These are phyloP conservation scores for Skeletonema costatum DNA, from an alignment of 108 stramenopile genomes.

Conservation along the genomic window DNA sequence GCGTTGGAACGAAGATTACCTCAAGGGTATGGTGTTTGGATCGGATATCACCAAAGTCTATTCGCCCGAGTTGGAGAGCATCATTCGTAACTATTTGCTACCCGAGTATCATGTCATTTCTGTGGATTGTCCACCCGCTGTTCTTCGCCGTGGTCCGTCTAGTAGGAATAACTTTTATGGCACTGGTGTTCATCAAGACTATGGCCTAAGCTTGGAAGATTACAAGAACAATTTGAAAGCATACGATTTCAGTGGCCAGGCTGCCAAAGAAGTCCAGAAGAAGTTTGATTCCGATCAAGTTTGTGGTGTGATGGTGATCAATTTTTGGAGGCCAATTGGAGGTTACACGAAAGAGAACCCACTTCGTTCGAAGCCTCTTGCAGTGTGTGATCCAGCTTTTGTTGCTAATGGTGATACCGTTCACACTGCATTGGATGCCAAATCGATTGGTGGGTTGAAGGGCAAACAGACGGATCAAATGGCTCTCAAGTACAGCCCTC, in stretches of 20 bases:
- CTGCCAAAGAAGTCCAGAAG: neutral
- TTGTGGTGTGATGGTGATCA: neutral
- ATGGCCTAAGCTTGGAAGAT: neutral
- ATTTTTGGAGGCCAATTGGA: neutral
- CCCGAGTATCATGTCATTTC: neutral
- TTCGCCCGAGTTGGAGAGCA: neutral
- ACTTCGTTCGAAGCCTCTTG: neutral
- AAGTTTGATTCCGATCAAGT: neutral
- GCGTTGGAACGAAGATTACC: neutral
- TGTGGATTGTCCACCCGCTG: neutral
- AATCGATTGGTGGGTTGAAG: neutral
- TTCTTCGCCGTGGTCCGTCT: neutral
- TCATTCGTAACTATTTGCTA: neutral
- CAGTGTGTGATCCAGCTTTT: slow-evolving; percentile 1
- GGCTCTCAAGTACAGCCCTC: neutral
- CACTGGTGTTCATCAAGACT: neutral
- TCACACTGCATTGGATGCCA: neutral
- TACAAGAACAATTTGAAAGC: neutral
- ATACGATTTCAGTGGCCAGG: neutral
- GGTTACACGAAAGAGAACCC: neutral
- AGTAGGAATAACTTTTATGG: neutral
- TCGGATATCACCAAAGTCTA: neutral
- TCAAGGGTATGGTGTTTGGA: neutral
- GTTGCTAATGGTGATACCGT: neutral
- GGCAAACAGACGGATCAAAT: neutral